These are phyloP conservation scores for Bacidia rubella DNA, from an alignment of 495 filamentous ascomycete genomes.

Conservation along the genomic window DNA sequence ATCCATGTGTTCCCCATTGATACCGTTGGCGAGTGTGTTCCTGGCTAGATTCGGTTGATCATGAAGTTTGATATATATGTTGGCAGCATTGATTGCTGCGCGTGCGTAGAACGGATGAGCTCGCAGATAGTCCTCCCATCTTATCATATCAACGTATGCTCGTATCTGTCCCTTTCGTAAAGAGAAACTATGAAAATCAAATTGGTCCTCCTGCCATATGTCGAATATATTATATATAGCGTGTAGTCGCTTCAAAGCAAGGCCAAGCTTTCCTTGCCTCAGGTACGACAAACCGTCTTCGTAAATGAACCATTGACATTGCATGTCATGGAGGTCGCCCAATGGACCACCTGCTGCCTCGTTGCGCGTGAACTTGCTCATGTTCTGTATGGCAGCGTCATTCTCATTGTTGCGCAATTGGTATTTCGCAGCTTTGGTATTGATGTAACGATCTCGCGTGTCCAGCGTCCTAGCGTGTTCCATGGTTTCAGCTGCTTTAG, in stretches of 20 bases:
- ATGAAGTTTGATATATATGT: slow-evolving; percentile 63
- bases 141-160: slow-evolving; percentile 89
- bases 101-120: slow-evolving; percentile 87
- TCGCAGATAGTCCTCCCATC: slow-evolving; percentile 84
- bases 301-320: slow-evolving; percentile 92
- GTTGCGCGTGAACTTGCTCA: slow-evolving; percentile 89
- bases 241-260: slow-evolving; percentile 85
- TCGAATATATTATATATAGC: slow-evolving; percentile 86
- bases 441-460: slow-evolving; percentile 87
- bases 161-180: slow-evolving; percentile 88
- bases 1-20: slow-evolving; percentile 45
- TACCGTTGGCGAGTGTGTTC: slow-evolving; percentile 36
- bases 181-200: slow-evolving; percentile 97
- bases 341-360: slow-evolving; percentile 80
- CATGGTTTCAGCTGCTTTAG: slow-evolving; percentile 78
- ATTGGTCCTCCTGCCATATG: slow-evolving; percentile 94
- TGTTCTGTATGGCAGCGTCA: slow-evolving; percentile 68
- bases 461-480: slow-evolving; percentile 75
- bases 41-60: slow-evolving; percentile 60
- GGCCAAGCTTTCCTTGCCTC: slow-evolving; percentile 65
- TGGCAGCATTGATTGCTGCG: slow-evolving; percentile 71
- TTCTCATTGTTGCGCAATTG: slow-evolving; percentile 85
- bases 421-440: slow-evolving; percentile 96
- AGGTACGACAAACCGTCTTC: slow-evolving; percentile 88
- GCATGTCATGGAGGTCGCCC: slow-evolving; percentile 92